phyloP scores from a whole-genome alignment of 2,329 filamentous ascomycete genomes.

The Nemania sp. region DNA sequence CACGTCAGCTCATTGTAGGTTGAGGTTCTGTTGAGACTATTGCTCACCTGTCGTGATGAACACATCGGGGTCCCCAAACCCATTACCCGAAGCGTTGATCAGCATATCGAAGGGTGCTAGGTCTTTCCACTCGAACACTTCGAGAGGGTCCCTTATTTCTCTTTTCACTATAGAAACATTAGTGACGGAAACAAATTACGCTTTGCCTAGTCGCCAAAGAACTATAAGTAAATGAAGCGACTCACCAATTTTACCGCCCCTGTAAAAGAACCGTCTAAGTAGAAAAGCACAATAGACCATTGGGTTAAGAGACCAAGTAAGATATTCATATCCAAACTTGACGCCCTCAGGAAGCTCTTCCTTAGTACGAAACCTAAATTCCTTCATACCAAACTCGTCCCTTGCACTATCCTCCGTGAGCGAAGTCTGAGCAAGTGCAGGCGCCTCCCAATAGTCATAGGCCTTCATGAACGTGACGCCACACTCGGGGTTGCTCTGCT shows the following conservation, averaged over 20 bases:
- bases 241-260: conserved; percentile 39
- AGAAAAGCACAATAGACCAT: conserved; percentile 57
- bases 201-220: no score
- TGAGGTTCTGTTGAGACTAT: background rate
- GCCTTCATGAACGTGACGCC: conserved; percentile 55
- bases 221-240: no score
- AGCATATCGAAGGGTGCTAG: conserved; percentile 40
- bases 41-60: conserved; percentile 48
- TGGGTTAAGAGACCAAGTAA: conserved; percentile 58
- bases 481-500: conserved; percentile 40
- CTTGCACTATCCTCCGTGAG: conserved; percentile 40
- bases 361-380: conserved; percentile 43
- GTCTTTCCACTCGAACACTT: conserved; percentile 44
- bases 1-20: conserved; percentile 31
- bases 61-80: conserved; percentile 47
- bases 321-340: conserved; percentile 53
- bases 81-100: conserved; percentile 52
- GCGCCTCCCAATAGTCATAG: conserved; percentile 56
- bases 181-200: conserved; percentile 32
- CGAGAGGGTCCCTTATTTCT: conserved; percentile 43
- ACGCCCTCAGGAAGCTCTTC: conserved; percentile 49
- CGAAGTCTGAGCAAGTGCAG: conserved; percentile 44
- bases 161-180: conserved; percentile 30
- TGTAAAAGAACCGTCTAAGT: conserved; percentile 45
- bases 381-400: conserved; percentile 40